Base-by-base conservation (phyloP, 169 alveolate species). In the Cryptosporidium canis region DNA sequence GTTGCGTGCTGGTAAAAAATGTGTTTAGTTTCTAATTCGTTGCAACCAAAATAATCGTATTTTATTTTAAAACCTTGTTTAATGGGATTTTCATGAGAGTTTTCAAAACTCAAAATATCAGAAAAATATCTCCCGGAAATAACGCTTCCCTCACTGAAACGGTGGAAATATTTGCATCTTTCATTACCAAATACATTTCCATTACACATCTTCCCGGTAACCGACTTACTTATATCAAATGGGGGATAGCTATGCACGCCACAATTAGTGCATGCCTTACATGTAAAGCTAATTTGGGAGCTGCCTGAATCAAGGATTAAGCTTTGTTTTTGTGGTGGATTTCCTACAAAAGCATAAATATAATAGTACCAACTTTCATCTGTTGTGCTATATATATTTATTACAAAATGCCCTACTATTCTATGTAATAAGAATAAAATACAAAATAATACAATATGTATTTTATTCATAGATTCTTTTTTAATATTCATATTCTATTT, bases 241-340 rank as follows among this genome's bases (percentile, higher is more conserved):
- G 93, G 94, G 31, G 71, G 85, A 43, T 90, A 83, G 4, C 83
- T 83, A 47, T 91, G 94, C 56, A 35, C 29, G 11, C 94, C 94
- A 45, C 94, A 91, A n/a, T 90, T 56, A 41, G 53, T 51, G 85
- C 94, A 91, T 37, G 85, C 43, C 14, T 45, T 47, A 70, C 94
- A 91, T n/a, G 94, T 71, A 47, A 90, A 83, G 33, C 92, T 91
- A 47, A 91, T 66, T 16, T 90, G 94, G 18, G 94, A 90, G 24
- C 92, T 72, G n/a, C 94, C 94, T 1, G 94, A 85, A 43, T 91
- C 94, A 63, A 91, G 56, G 39, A 91, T 91, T 47, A 91, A 85
- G 21, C 91, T 83, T 56, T 91, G 94, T 48, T 91, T 77, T 45
- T 91, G 94, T 4, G 83, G 82, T 14, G 92, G 83, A n/a, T 65